Conservation (phyloP, 176 grass and related monocot genomes). For the Oryza nivara region DNA sequence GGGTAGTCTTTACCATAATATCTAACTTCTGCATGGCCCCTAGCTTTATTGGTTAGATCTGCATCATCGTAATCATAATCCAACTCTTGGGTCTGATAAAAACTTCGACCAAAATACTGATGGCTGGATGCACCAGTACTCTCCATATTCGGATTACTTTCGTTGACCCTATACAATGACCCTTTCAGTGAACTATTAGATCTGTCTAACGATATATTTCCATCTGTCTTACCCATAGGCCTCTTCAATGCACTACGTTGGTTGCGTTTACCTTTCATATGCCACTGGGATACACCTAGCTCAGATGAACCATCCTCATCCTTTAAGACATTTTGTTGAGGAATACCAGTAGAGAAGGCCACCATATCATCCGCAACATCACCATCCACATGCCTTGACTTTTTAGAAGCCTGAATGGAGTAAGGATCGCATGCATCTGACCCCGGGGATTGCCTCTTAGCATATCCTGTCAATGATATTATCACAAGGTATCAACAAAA, state of each 20-base stretch:
- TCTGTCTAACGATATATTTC: constrained; percentile 46
- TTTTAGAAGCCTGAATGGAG: constrained; percentile 50
- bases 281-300: constrained; percentile 67
- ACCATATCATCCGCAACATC: neutral
- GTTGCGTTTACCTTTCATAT: constrained; percentile 90
- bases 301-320: constrained; percentile 49
- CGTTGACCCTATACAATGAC: constrained; percentile 21
- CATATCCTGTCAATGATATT: constrained; percentile 47
- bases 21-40: constrained; percentile 34
- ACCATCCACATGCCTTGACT: constrained; percentile 45
- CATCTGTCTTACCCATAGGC: constrained; percentile 37
- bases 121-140: constrained; percentile 42
- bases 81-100: constrained; percentile 55
- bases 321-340: constrained; percentile 44
- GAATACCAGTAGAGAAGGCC: constrained; percentile 28
- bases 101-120: constrained; percentile 33
- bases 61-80: constrained; percentile 42
- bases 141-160: constrained; percentile 33
- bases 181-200: constrained; percentile 44
- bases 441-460: constrained; percentile 43
- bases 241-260: constrained; percentile 57
- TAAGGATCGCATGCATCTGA: constrained; percentile 45
- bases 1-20: constrained; percentile 43
- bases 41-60: constrained; percentile 38
- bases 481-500: constrained; percentile 33